Percentiles rank a stretch among this genome's conserved stretches.
phyloP scores from a whole-genome alignment of 2,329 filamentous ascomycete species.

The Drechslera avenae region DNA sequence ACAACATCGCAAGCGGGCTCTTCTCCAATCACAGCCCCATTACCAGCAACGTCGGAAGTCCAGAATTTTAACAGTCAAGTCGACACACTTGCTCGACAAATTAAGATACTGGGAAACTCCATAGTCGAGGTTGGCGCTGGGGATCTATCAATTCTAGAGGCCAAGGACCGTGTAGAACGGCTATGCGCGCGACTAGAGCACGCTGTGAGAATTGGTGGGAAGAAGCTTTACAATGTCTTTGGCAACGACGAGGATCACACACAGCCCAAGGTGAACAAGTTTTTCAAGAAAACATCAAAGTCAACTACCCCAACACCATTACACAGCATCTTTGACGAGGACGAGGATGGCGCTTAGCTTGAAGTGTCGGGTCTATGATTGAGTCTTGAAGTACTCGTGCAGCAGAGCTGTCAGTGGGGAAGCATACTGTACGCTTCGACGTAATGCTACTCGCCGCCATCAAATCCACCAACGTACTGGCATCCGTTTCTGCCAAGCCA shows the following conservation, averaged over 20 bases:
- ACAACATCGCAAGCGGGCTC: conserved; percentile 28
- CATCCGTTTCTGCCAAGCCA: background rate
- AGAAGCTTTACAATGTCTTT: conserved; percentile 47
- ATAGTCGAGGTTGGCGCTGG: conserved; percentile 75
- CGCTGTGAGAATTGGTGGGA: conserved; percentile 67
- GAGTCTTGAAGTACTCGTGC: background rate
- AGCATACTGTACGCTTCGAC: too few species aligned
- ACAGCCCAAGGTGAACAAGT: conserved; percentile 50
- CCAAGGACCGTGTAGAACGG: conserved; percentile 76
- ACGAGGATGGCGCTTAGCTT: conserved; percentile 5
- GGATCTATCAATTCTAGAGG: conserved; percentile 67
- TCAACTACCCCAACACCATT: conserved; percentile 1
- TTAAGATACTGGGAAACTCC: conserved; percentile 57
- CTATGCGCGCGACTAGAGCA: conserved; percentile 75
- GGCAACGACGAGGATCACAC: conserved; percentile 55
- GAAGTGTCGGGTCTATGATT: background rate
- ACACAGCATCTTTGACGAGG: conserved; percentile 21
- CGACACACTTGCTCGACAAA: conserved; percentile 64
- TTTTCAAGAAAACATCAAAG: conserved; percentile 16
- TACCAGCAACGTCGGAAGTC: conserved; percentile 42
- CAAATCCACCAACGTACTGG: background rate
- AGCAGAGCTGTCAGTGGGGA: background rate
- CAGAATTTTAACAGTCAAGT: conserved; percentile 70
- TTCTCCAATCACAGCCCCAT: conserved; percentile 16
- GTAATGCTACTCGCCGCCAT: background rate